Percentiles rank a stretch among this genome's conserved stretches.
Evolutionary conservation across 371 early-diverging fungal species (phyloP).

Genomic region (Lichtheimia ramosa): DNA sequence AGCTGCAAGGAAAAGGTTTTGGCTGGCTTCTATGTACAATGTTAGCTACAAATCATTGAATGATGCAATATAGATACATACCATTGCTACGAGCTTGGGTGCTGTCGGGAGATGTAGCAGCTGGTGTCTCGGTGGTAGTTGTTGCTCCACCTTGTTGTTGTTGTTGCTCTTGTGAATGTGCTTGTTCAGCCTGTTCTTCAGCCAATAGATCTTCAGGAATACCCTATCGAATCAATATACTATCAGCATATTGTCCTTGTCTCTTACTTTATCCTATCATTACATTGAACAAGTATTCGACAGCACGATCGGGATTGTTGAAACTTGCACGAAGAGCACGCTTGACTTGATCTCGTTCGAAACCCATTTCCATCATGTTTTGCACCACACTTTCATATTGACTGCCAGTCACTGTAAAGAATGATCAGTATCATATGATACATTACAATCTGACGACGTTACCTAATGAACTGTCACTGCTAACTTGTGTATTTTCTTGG

Average conservation of each 20-base stretch:
- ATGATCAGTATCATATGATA: neutral
- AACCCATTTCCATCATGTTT: conserved; percentile 96
- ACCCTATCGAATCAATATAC: conserved; percentile 30
- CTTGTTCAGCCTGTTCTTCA: conserved; percentile 3
- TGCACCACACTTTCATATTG: conserved; percentile 77
- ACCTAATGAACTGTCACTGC: conserved; percentile 11
- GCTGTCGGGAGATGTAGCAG: neutral
- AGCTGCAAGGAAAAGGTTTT: conserved; percentile 62
- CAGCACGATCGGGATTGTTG: conserved; percentile 97
- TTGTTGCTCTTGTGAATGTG: conserved; percentile 14
- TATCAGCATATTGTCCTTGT: no score
- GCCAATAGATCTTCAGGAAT: conserved; percentile 47
- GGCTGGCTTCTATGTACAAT: conserved; percentile 25
- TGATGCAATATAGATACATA: neutral
- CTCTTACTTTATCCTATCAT: neutral
- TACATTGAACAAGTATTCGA: conserved; percentile 93
- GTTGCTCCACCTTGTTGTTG: conserved; percentile 12
- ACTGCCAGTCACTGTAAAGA: conserved; percentile 60
- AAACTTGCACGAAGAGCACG: conserved; percentile 94
- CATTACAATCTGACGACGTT: neutral
- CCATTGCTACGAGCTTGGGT: neutral
- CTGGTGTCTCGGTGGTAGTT: neutral
- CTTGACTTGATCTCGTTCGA: conserved; percentile 82
- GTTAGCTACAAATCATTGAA: neutral
- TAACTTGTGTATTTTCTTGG: no score